Evolutionary conservation across 2,329 filamentous ascomycete genomes (phyloP).

Genomic region (Harringtonia lauricola): DNA sequence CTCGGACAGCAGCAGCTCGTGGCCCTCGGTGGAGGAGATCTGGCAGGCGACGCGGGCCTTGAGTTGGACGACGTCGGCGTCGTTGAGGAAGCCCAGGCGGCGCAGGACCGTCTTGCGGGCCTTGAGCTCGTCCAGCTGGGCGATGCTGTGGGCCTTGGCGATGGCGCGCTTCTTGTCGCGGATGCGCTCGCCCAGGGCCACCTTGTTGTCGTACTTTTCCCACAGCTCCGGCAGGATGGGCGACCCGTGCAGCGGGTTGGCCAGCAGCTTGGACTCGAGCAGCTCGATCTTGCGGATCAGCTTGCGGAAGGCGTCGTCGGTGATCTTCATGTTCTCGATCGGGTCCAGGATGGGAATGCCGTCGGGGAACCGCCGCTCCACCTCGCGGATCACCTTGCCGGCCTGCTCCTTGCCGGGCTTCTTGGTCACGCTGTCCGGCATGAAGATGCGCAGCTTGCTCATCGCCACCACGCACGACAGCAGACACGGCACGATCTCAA

Average conservation of each 20-base stretch:
- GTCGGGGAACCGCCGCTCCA: conserved; percentile 81
- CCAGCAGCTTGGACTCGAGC: conserved; percentile 76
- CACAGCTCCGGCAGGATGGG: conserved; percentile 75
- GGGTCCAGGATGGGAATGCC: conserved; percentile 83
- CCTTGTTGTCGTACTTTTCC: conserved; percentile 76
- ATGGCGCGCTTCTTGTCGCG: conserved; percentile 86
- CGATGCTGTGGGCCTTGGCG: conserved; percentile 69
- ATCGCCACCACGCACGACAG: conserved; percentile 78
- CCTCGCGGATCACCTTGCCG: conserved; percentile 63
- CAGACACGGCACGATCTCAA: conserved; percentile 78
- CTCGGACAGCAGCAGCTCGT: conserved; percentile 87
- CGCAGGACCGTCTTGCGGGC: conserved; percentile 90
- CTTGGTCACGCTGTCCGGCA: conserved; percentile 65
- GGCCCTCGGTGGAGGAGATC: conserved; percentile 82
- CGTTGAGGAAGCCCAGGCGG: conserved; percentile 90
- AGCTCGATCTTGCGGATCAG: conserved; percentile 93
- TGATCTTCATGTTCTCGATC: conserved; percentile 92
- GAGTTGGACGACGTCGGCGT: conserved; percentile 87
- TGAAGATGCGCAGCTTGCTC: conserved; percentile 70
- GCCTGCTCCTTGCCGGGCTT: conserved; percentile 55
- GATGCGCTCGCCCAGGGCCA: conserved; percentile 64
- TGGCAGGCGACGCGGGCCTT: conserved; percentile 97
- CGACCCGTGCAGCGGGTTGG: conserved; percentile 86
- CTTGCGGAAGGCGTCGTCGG: conserved; percentile 86
- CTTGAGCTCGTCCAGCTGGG: conserved; percentile 93